phyloP scores from a whole-genome alignment of 2,329 filamentous ascomycete genomes.

The Penicillium palitans region DNA sequence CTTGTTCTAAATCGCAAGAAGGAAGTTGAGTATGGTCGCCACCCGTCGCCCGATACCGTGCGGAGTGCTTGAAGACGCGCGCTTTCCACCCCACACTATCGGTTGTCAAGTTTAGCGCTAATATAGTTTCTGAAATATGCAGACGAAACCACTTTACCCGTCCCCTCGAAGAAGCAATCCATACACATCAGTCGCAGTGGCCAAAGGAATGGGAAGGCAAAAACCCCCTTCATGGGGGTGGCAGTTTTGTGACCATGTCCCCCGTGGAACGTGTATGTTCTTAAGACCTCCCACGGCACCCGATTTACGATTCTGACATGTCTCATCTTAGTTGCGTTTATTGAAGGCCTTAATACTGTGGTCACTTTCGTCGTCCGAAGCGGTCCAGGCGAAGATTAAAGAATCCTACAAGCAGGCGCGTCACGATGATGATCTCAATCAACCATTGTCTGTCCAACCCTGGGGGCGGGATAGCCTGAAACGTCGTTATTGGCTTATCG shows the following conservation, averaged over 20 bases:
- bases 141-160: slow-evolving; percentile 91
- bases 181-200: slow-evolving; percentile 85
- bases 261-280: slow-evolving; percentile 73
- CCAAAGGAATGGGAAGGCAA: slow-evolving; percentile 76
- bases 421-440: slow-evolving; percentile 75
- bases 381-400: slow-evolving; percentile 76
- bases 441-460: slow-evolving; percentile 82
- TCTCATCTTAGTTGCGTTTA: slow-evolving; percentile 66
- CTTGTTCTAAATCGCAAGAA: slow-evolving; percentile 96
- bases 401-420: slow-evolving; percentile 85
- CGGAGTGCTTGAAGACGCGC: slow-evolving; percentile 13
- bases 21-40: slow-evolving; percentile 82
- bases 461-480: slow-evolving; percentile 91
- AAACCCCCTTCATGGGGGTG: slow-evolving; percentile 78
- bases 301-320: slow-evolving; percentile 6
- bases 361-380: slow-evolving; percentile 85
- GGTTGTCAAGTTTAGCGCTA: slow-evolving; percentile 31
- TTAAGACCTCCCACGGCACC: slow-evolving; percentile 3
- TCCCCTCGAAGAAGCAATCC: slow-evolving; percentile 89
- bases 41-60: slow-evolving; percentile 22
- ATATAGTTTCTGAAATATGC: slow-evolving; percentile 23
- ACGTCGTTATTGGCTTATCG: slow-evolving; percentile 88
- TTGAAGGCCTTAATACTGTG: slow-evolving; percentile 82
- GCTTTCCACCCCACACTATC: slow-evolving; percentile 3
- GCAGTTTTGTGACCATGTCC: slow-evolving; percentile 78